A percentile compares a stretch with the other conserved stretches of the same genome.
Conservation (phyloP, 306 rosid genomes). For the Rosa lucieae region DNA sequence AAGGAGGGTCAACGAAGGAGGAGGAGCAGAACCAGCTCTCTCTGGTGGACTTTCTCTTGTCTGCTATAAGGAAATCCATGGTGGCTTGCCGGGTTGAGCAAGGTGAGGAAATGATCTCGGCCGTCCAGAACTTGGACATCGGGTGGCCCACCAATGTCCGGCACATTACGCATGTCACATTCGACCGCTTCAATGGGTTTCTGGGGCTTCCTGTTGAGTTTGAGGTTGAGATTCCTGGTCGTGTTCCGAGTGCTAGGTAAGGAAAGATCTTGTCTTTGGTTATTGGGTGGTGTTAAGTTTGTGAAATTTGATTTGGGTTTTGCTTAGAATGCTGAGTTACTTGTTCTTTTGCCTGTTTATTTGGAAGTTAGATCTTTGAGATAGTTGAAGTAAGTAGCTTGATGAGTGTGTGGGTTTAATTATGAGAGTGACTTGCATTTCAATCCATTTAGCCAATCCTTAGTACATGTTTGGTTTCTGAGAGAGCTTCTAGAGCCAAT, state of each 20-base stretch:
- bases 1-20: constrained; percentile 16
- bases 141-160: constrained; percentile 92
- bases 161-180: constrained; percentile 87
- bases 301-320: constrained; percentile 26
- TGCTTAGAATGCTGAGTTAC: constrained; percentile 17
- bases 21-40: constrained; percentile 72
- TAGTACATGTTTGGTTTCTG: constrained; percentile 5
- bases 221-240: constrained; percentile 80
- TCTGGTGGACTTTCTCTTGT: constrained; percentile 49
- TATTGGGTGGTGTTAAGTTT: constrained; percentile 1
- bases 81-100: constrained; percentile 74
- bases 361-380: constrained; percentile 8
- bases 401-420: background rate
- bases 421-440: constrained; percentile 10
- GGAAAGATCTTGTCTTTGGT: background rate
- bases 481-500: background rate
- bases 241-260: constrained; percentile 97
- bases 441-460: constrained; percentile 9
- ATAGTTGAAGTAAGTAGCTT: background rate
- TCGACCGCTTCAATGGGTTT: constrained; percentile 93
- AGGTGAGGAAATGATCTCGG: constrained; percentile 62
- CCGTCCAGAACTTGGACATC: constrained; percentile 72
- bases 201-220: constrained; percentile 89
- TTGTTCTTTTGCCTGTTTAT: background rate
- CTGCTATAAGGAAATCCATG: constrained; percentile 90